Conservation (phyloP, 1,284 basidiomycete genomes). For the Papiliotrema laurentii region DNA sequence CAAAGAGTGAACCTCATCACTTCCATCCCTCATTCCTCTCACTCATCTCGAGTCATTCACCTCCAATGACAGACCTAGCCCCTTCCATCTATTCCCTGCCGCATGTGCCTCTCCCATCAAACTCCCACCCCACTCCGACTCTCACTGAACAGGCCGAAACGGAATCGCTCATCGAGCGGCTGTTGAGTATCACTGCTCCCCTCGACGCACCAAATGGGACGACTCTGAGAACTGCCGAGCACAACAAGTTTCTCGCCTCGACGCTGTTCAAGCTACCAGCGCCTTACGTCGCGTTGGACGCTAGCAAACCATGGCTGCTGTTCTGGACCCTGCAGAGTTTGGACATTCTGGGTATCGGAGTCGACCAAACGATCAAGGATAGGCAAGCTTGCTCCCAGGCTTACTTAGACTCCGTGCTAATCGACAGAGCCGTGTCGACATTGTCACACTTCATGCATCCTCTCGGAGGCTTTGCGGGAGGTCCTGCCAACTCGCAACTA, state of each 20-base stretch:
- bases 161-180: conserved; percentile 58
- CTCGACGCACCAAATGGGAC: conserved; percentile 20
- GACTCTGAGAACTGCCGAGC: conserved; percentile 26
- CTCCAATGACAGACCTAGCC: conserved; percentile 3
- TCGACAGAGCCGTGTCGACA: conserved; percentile 49
- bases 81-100: conserved; percentile 36
- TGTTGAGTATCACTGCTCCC: conserved; percentile 46
- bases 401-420: too few species aligned
- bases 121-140: conserved; percentile 62
- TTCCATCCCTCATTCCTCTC: not conserved
- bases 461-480: conserved; percentile 85
- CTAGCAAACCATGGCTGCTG: conserved; percentile 85
- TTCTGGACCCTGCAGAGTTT: conserved; percentile 86
- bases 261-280: conserved; percentile 55
- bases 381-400: too few species aligned
- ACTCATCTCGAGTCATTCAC: not conserved
- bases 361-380: conserved; percentile 70
- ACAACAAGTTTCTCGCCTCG: conserved; percentile 34
- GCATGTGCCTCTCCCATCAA: conserved; percentile 21
- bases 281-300: conserved; percentile 76
- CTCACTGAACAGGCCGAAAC: conserved; percentile 63
- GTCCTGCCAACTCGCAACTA: conserved; percentile 68
- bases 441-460: conserved; percentile 72
- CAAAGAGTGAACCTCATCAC: not conserved
- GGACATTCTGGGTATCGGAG: conserved; percentile 65